phyloP scores from a whole-genome alignment of 441 rosid genomes.

The Omphalea diandra region DNA sequence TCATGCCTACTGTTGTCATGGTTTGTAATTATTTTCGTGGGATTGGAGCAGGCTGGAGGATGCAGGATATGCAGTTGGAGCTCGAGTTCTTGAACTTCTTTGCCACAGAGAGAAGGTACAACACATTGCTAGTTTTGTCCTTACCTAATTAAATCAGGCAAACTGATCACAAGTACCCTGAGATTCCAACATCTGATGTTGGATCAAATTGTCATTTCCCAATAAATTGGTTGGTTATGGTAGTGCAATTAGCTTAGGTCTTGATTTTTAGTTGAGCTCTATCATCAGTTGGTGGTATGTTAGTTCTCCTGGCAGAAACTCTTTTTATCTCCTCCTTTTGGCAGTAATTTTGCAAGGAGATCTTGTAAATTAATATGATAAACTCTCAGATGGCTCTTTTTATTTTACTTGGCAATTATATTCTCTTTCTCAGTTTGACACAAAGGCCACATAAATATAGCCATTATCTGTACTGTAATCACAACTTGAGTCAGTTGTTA shows the following conservation, averaged over 20 bases:
- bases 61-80: conserved; percentile 93
- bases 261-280: not conserved
- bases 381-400: not conserved
- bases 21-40: conserved; percentile 18
- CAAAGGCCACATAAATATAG: not conserved
- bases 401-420: not conserved
- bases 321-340: not conserved
- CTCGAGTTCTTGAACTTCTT: conserved; percentile 88
- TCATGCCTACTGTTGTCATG: not conserved
- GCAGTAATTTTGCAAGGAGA: not conserved
- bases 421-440: not conserved
- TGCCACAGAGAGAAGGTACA: conserved; percentile 88
- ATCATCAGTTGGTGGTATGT: not conserved
- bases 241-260: not conserved
- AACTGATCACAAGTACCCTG: not conserved
- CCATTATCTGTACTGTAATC: not conserved
- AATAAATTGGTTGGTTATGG: not conserved
- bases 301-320: not conserved
- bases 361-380: not conserved
- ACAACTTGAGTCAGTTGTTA: not conserved
- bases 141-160: not conserved
- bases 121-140: not conserved
- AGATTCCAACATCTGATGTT: not conserved
- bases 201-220: not conserved
- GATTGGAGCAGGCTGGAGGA: conserved; percentile 72